Conservation (phyloP, 2,329 filamentous ascomycete genomes). For the Blastomyces gilchristii region DNA sequence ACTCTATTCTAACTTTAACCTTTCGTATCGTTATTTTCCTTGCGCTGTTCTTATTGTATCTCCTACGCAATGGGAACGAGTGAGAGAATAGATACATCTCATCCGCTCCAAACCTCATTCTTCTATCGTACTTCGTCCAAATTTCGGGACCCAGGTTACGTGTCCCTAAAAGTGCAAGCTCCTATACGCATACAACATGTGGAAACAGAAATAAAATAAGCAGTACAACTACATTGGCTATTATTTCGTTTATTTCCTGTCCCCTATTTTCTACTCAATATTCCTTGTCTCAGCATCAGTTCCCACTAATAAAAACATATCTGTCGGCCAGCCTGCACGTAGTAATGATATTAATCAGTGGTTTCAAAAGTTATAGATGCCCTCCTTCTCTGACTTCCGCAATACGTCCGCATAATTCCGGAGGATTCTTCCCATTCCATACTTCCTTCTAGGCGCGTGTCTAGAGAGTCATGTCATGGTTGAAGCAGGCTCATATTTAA, state of each 20-base stretch:
- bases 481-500: not conserved
- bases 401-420: not conserved
- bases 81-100: not conserved
- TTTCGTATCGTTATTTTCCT: not conserved
- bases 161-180: not conserved
- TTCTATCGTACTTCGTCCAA: not conserved
- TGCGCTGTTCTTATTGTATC: not conserved
- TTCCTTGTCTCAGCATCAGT: not conserved
- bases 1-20: not conserved
- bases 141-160: not conserved
- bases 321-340: not conserved
- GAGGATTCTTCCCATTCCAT: not conserved
- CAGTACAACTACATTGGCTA: not conserved
- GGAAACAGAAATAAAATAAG: not conserved
- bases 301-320: not conserved
- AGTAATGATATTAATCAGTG: not conserved
- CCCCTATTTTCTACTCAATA: not conserved
- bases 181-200: not conserved
- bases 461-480: constrained; percentile 4
- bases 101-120: not conserved
- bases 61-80: not conserved
- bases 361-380: not conserved
- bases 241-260: not conserved
- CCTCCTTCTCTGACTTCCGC: not conserved
- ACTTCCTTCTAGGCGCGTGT: not conserved